A percentile compares a stretch with the other conserved stretches of the same genome.
These are phyloP conservation scores for Debaryomyces robertsiae DNA, from an alignment of 1,139 yeast species.

Conservation along the genomic window DNA sequence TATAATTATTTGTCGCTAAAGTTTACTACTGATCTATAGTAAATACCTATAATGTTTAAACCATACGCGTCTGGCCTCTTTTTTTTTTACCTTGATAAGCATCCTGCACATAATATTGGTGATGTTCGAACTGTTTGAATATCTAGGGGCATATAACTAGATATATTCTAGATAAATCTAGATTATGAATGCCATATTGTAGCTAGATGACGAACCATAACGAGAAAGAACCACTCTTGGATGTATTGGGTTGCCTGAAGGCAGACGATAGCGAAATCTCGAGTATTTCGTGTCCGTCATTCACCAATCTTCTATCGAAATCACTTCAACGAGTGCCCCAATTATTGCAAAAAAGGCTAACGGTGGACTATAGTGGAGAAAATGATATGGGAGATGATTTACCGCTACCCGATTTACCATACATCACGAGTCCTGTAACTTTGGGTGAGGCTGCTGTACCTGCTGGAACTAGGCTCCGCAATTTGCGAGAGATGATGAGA, in stretches of 20 bases:
- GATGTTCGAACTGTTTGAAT: too few relatives aligned
- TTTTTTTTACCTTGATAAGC: neutral
- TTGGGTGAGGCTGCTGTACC: neutral
- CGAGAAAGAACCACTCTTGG: slow-evolving; percentile 30
- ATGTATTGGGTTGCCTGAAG: slow-evolving; percentile 12
- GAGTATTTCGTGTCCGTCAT: slow-evolving; percentile 25
- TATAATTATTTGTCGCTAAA: neutral
- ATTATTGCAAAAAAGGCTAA: slow-evolving; percentile 11
- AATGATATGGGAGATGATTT: slow-evolving; percentile 18
- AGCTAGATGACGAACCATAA: neutral
- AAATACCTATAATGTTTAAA: neutral
- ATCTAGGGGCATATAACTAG: neutral
- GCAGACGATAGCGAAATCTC: slow-evolving; percentile 23
- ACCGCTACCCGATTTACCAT: slow-evolving; percentile 32
- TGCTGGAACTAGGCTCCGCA: slow-evolving; percentile 28
- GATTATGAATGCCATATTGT: too few relatives aligned
- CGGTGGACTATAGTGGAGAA: slow-evolving; percentile 8
- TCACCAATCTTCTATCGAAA: slow-evolving; percentile 24
- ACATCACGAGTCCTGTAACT: slow-evolving; percentile 12
- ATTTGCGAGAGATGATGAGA: slow-evolving; percentile 45
- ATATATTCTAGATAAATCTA: neutral
- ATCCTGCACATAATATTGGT: slow-evolving; percentile 2
- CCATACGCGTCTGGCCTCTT: slow-evolving; percentile 1
- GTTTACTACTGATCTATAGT: neutral
- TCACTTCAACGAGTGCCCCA: slow-evolving; percentile 32